phyloP scores from a whole-genome alignment of 192 early-diverging fungal genomes.

The Umbelopsis vinacea region DNA sequence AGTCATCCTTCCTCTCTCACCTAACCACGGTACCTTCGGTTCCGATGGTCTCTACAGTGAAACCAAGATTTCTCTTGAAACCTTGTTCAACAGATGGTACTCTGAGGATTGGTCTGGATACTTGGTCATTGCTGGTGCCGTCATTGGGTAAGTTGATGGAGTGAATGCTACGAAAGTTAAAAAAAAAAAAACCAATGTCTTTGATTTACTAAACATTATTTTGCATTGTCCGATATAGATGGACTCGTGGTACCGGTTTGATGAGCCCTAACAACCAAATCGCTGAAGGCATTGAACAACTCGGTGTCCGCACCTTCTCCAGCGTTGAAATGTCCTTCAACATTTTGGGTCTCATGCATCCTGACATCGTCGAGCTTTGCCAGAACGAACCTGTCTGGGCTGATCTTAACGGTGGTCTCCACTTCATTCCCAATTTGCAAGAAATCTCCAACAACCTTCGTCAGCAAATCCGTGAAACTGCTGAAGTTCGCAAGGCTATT shows the following conservation, averaged over 20 bases:
- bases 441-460: conserved; percentile 76
- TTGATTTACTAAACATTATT: conserved; percentile 21
- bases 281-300: conserved; percentile 84
- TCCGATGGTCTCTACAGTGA: conserved; percentile 92
- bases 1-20: conserved; percentile 89
- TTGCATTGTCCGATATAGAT: conserved; percentile 40
- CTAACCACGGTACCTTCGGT: conserved; percentile 97
- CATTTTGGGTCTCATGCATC: conserved; percentile 86
- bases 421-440: conserved; percentile 85
- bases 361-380: conserved; percentile 72
- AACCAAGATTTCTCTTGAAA: conserved; percentile 93
- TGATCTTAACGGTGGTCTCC: conserved; percentile 89
- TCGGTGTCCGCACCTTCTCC: conserved; percentile 92
- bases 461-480: conserved; percentile 78
- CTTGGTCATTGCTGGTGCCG: conserved; percentile 86
- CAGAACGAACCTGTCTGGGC: conserved; percentile 84
- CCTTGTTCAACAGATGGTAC: conserved; percentile 88
- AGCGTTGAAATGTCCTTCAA: conserved; percentile 94
- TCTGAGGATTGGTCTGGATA: conserved; percentile 89
- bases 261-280: conserved; percentile 92
- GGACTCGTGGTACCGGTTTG: conserved; percentile 96
- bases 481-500: conserved; percentile 87
- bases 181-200: too few relatives aligned
- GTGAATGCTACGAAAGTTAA: too few relatives aligned
- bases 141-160: conserved; percentile 71